Evolutionary conservation across 2,329 filamentous ascomycete species (phyloP).

Genomic region (Fusarium verrucosum): DNA sequence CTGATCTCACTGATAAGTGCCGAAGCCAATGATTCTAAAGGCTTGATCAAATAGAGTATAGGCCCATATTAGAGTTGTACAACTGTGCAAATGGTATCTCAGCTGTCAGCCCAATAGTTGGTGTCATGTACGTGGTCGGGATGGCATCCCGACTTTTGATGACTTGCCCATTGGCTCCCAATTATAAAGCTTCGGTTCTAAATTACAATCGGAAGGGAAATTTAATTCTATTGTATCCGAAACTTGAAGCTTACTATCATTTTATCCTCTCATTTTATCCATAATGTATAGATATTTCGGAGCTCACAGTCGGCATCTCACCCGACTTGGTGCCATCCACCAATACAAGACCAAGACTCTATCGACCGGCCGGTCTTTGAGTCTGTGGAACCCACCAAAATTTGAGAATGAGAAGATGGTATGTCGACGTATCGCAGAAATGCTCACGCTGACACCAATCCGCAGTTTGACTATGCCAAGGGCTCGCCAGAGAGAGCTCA

Average conservation of each 20-base stretch:
- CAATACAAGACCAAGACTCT: background rate
- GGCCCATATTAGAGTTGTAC: slow-evolving; percentile 7
- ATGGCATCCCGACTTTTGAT: slow-evolving; percentile 15
- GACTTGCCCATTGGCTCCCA: background rate
- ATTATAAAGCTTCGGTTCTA: background rate
- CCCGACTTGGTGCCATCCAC: slow-evolving; percentile 3
- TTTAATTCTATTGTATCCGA: too few species aligned
- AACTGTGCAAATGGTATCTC: background rate
- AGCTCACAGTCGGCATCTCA: slow-evolving; percentile 6
- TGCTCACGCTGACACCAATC: background rate
- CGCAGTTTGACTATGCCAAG: slow-evolving; percentile 35
- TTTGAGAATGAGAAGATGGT: slow-evolving; percentile 40
- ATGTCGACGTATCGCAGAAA: accelerated
- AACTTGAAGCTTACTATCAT: background rate
- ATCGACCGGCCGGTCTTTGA: slow-evolving; percentile 7
- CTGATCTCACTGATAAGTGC: slow-evolving; percentile 9
- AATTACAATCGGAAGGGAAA: background rate
- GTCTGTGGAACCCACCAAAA: slow-evolving; percentile 30
- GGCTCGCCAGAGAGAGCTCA: slow-evolving; percentile 29
- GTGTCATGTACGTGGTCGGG: slow-evolving; percentile 16
- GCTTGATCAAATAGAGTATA: background rate
- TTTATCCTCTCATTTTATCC: background rate
- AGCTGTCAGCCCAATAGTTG: slow-evolving; percentile 1
- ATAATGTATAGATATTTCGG: slow-evolving; percentile 27
- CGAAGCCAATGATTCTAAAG: background rate